phyloP scores from a whole-genome alignment of 1,139 yeast genomes.

The Yamadazyma trypodendri region DNA sequence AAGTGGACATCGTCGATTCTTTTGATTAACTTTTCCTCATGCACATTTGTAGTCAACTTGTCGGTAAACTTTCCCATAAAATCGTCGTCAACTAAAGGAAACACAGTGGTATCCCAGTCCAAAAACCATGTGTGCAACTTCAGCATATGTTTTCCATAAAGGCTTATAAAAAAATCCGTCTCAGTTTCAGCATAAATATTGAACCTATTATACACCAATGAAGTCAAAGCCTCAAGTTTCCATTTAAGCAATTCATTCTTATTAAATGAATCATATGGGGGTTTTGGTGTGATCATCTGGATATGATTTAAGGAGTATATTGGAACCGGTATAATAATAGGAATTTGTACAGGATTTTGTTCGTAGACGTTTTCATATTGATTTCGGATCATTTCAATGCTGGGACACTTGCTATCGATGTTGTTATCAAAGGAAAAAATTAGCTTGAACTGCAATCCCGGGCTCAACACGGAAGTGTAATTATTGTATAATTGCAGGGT shows the following conservation, averaged over 20 bases:
- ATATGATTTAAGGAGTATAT: conserved; percentile 40
- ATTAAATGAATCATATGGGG: conserved; percentile 19
- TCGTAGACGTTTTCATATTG: conserved; percentile 12
- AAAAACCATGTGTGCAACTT: conserved; percentile 26
- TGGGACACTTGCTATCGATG: conserved; percentile 44
- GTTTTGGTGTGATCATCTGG: conserved; percentile 26
- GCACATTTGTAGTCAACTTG: conserved; percentile 19
- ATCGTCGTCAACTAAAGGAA: conserved; percentile 16
- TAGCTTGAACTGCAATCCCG: conserved; percentile 34
- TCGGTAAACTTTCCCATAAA: conserved; percentile 23
- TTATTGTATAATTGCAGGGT: conserved; percentile 41
- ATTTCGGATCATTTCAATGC: conserved; percentile 35
- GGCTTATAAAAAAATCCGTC: conserved; percentile 22
- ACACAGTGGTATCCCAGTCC: conserved; percentile 19
- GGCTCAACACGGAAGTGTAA: conserved; percentile 27
- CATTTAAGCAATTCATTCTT: conserved; percentile 26
- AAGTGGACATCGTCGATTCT: conserved; percentile 18
- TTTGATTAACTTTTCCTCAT: conserved; percentile 27
- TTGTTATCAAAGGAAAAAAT: conserved; percentile 61
- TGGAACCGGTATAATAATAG: conserved; percentile 40
- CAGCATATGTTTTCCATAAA: conserved; percentile 31
- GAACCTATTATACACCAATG: conserved; percentile 30
- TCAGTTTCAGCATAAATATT: conserved; percentile 19
- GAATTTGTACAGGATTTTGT: conserved; percentile 21
- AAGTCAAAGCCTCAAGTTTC: conserved; percentile 33